These are phyloP conservation scores for Anthracocystis setariae DNA, from an alignment of 1,284 basidiomycete genomes.

Conservation along the genomic window DNA sequence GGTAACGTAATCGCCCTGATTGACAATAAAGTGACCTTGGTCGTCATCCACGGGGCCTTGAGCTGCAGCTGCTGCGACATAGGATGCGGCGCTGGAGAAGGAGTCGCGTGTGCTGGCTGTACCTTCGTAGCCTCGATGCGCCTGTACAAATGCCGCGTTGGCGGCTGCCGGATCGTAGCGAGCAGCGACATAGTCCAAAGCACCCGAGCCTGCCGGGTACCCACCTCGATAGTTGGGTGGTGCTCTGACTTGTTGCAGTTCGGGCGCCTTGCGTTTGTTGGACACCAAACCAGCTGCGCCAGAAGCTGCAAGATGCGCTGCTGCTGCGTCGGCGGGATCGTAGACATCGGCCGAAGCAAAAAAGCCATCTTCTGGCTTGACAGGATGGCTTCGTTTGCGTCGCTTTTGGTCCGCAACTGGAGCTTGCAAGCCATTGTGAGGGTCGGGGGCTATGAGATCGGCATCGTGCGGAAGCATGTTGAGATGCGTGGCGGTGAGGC, in stretches of 20 bases:
- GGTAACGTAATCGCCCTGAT: conserved; percentile 63
- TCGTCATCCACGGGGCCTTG: conserved; percentile 66
- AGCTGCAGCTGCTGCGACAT: conserved; percentile 36
- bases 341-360: conserved; percentile 11
- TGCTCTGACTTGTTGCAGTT: conserved; percentile 28
- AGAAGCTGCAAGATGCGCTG: conserved; percentile 26
- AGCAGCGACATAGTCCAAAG: conserved; percentile 42
- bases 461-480: conserved; percentile 47
- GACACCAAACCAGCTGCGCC: conserved; percentile 22
- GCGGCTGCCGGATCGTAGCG: conserved; percentile 33
- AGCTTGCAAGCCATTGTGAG: conserved; percentile 13
- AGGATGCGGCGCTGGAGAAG: conserved; percentile 47
- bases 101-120: conserved; percentile 45
- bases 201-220: conserved; percentile 41
- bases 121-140: conserved; percentile 39
- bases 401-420: conserved; percentile 28
- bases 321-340: conserved; percentile 22
- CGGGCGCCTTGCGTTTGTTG: conserved; percentile 32
- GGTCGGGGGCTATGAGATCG: conserved; percentile 45
- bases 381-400: conserved; percentile 45
- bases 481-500: conserved; percentile 20
- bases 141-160: conserved; percentile 30
- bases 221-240: conserved; percentile 49
- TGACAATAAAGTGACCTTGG: conserved; percentile 69
- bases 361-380: conserved; percentile 24